Evolutionary conservation across 129 eudicot genomes (phyloP), one percentile per base, ranked within the genome.

Genomic region (Glebionis coronaria): DNA sequence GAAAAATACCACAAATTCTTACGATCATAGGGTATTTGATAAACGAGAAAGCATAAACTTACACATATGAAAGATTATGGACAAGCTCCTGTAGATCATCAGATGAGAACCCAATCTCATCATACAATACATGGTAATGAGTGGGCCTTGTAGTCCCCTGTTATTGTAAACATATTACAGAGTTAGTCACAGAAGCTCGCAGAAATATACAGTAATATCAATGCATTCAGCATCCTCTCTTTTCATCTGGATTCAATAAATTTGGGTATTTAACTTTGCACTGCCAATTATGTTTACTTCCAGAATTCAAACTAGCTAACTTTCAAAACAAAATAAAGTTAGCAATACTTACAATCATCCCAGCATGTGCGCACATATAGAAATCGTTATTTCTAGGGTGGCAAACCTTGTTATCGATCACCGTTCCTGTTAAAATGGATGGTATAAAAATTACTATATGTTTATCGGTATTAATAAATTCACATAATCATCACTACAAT

Each of bases 131-230:
- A 80, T 85, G 93, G 70, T 91, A 91, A 67, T 87, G 96, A 0
- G 96, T 91, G 3, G 97, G 97, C 80, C 97, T 67, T 3, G 95
- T 83, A 0, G 97, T 91, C 42, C 97, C 97, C 97, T 90, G 78
- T 59, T 73, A 11, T 21, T 49, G 4, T 40, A 31, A n/a, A 58
- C 11, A 42, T 11, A 59, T 65, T 20, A 49, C 35, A 1, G 10
- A 4, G 38, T 21, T 40, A 21, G n/a, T 29, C 12, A 2, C 5
- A 13, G 7, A 50, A 9, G 18, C 21, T 8, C 44, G 28, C 25
- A 16, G 3, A 71, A 25, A 11, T 9, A 6, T 28, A n/a, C n/a
- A n/a, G n/a, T n/a, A 45, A n/a, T 9, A 53, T 16, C 42, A 35
- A 53, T 11, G 13, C 12, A 63, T 63, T 63, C 68, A 44, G 19